These are phyloP conservation scores for Calophaca sinica DNA, from an alignment of 306 rosid genomes.

Conservation along the genomic window DNA sequence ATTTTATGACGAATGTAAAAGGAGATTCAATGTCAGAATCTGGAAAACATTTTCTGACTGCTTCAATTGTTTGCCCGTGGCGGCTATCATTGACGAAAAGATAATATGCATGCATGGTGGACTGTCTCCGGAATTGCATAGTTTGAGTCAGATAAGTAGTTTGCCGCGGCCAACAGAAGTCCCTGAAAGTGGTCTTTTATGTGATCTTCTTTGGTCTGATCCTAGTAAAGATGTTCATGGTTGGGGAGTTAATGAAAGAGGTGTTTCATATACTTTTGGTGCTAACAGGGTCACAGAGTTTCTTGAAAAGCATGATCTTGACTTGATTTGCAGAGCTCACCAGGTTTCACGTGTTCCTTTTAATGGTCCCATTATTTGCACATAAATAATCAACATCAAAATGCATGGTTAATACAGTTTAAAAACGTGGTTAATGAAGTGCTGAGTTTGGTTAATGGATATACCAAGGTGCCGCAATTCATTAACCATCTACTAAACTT, in stretches of 20 bases:
- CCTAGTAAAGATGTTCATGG: slow-evolving; percentile 45
- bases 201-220: slow-evolving; percentile 55
- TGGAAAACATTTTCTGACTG: slow-evolving; percentile 53
- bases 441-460: no score
- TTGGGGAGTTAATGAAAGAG: slow-evolving; percentile 54
- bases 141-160: slow-evolving; percentile 43
- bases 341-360: slow-evolving; percentile 40
- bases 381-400: no score
- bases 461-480: no score
- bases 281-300: slow-evolving; percentile 44
- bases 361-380: no score
- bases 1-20: slow-evolving; percentile 52
- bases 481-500: no score
- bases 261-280: slow-evolving; percentile 56
- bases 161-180: slow-evolving; percentile 48
- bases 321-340: slow-evolving; percentile 57
- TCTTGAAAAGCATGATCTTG: slow-evolving; percentile 49
- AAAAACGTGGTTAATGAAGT: no score
- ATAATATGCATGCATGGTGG: slow-evolving; percentile 56
- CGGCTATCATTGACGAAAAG: slow-evolving; percentile 48
- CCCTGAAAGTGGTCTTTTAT: slow-evolving; percentile 49
- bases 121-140: slow-evolving; percentile 48
- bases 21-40: slow-evolving; percentile 48
- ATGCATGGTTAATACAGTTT: no score
- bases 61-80: slow-evolving; percentile 51